Base-by-base conservation (phyloP, 192 early-diverging fungal species). In the Jimgerdemannia flammicorona region DNA sequence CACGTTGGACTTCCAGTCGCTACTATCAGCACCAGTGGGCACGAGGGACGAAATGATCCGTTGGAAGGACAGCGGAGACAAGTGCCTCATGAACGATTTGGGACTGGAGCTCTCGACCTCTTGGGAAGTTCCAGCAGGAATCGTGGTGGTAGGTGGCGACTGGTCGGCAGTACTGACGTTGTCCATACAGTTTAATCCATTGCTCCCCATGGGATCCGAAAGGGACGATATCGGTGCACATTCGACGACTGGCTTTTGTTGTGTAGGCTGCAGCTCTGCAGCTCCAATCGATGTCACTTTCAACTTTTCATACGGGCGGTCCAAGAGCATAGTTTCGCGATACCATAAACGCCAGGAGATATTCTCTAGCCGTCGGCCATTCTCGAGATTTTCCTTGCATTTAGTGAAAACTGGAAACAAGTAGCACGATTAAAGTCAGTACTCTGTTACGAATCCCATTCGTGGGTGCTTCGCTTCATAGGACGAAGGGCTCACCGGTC, bases 311-410 rank as follows among this genome's bases (percentile, higher is more conserved):
- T 6, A 59, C 6, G 49, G 14, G 14, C 49, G 49, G 14, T 59
- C 49, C 49, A 59, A 59, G 14, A 74, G 29, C 18, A 65, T 69
- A 19, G 78, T 73, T 68, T 80, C 71, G 70, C 75, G 71, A 74
- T 80, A 77, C 79, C 79, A 80, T 66, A 80, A 64, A 39, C 80
- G 70, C 79, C 79, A 80, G 3, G 79, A 80, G 41, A 80, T 72
- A 44, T 80, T 80, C 39, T 80, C 79, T 44, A 77, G 64, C 63
- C 79, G 75, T 40, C 72, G 59, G 40, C 75, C 79, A 67, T 80
- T 64, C 43, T 73, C 67, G 8, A 80, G 42, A 67, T 70, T 77
- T 44, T 66, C 67, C 40, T 77, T 77, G 59, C 75, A 80, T 44
- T 77, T 80, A 63, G 75, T 71, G 19, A 80, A 74, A 1, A 74